Percentiles rank a stretch among this genome's conserved stretches.
Conservation (phyloP, 2,329 filamentous ascomycete genomes). For the Aschersonia sp. region DNA sequence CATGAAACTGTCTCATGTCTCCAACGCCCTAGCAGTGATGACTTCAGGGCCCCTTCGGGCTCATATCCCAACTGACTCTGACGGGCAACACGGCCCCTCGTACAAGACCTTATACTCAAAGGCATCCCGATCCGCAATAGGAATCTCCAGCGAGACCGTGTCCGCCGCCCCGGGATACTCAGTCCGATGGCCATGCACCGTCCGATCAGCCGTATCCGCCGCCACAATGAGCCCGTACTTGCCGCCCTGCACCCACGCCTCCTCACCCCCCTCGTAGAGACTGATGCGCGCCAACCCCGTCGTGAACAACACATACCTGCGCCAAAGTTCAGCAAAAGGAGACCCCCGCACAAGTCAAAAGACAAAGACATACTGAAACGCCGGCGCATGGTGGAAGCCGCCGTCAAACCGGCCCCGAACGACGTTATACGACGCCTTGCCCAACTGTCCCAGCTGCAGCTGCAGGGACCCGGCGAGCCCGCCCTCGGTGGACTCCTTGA, state of each 20-base stretch:
- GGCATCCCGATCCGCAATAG: background rate
- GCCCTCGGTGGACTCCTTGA: conserved; percentile 11
- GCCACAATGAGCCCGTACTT: conserved; percentile 25
- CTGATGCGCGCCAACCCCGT: conserved; percentile 25
- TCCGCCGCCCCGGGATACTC: conserved; percentile 21
- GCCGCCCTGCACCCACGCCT: conserved; percentile 23
- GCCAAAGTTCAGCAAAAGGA: background rate
- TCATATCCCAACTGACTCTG: conserved; percentile 2
- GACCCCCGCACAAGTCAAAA: background rate
- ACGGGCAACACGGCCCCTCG: conserved; percentile 1
- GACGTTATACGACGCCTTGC: conserved; percentile 20
- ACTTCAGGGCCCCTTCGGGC: no score
- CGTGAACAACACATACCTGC: conserved; percentile 20
- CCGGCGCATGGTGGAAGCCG: conserved; percentile 26
- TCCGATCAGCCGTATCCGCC: conserved; percentile 25
- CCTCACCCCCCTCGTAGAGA: conserved; percentile 20
- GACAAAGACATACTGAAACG: conserved; percentile 19
- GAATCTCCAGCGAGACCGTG: conserved; percentile 17
- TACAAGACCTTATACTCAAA: conserved; percentile 5
- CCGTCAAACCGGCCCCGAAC: conserved; percentile 22
- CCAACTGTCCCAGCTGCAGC: conserved; percentile 16
- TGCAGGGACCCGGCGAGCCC: conserved; percentile 16
- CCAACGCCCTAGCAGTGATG: no score
- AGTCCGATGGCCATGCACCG: conserved; percentile 23
- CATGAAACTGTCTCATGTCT: no score